phyloP scores from a whole-genome alignment of 129 eudicot genomes.

The Oenanthe sinensis region DNA sequence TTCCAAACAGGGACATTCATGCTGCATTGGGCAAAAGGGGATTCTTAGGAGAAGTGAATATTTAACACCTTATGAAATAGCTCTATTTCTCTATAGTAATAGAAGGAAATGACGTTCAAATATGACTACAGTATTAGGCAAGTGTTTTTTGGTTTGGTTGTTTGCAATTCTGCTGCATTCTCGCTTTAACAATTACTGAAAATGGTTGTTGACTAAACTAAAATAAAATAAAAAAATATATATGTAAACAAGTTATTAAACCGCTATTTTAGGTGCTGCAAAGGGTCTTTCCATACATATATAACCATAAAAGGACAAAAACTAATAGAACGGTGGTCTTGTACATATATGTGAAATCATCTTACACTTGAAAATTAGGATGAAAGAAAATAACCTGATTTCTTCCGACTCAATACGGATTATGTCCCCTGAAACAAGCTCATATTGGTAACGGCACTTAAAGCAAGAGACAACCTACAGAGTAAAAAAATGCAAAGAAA shows the following conservation, averaged over 20 bases:
- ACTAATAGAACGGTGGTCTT: not conserved
- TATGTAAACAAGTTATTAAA: not conserved
- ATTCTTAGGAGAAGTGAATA: slow-evolving; percentile 88
- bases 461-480: slow-evolving; percentile 84
- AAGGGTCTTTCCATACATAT: not conserved
- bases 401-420: slow-evolving; percentile 74
- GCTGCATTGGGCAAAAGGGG: slow-evolving; percentile 99
- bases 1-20: slow-evolving; percentile 98
- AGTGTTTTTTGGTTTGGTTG: not conserved
- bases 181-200: not conserved
- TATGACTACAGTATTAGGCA: slow-evolving; percentile 6
- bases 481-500: not conserved
- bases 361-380: not conserved
- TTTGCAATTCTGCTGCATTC: not conserved
- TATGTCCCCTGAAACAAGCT: slow-evolving; percentile 81
- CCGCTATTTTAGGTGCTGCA: not conserved
- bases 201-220: not conserved
- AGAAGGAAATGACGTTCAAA: not conserved
- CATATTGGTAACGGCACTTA: slow-evolving; percentile 89
- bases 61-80: slow-evolving; percentile 50
- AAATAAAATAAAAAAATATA: too few species aligned
- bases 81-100: not conserved
- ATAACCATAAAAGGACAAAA: not conserved
- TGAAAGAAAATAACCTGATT: slow-evolving; percentile 62
- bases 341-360: not conserved